These are phyloP conservation scores for Teratosphaeria pseudoeucalypti DNA, from an alignment of 2,329 filamentous ascomycete species.

Conservation along the genomic window DNA sequence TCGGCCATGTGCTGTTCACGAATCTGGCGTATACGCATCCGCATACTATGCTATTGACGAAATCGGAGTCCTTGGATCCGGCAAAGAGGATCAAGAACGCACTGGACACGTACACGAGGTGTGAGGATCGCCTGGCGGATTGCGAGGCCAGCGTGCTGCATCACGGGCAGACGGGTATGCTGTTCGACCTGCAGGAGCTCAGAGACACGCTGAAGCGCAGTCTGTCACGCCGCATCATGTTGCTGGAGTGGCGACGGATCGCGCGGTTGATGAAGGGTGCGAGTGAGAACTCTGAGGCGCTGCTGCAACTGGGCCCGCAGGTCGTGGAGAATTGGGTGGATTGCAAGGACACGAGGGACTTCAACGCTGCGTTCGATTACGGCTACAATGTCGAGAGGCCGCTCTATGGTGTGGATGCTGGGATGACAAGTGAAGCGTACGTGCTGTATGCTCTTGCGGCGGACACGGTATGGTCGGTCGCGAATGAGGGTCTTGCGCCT, in stretches of 20 bases:
- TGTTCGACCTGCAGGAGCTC: slow-evolving; percentile 27
- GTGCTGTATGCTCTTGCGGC: slow-evolving; percentile 14
- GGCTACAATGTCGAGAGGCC: slow-evolving; percentile 21
- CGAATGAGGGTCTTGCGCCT: slow-evolving; percentile 5
- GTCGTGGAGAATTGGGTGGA: slow-evolving; percentile 20
- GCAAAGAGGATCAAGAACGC: slow-evolving; percentile 18
- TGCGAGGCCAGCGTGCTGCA: slow-evolving; percentile 20
- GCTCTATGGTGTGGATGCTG: slow-evolving; percentile 10
- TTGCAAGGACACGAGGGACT: slow-evolving; percentile 24
- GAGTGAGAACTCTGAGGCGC: slow-evolving; percentile 6
- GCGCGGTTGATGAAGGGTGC: slow-evolving; percentile 19
- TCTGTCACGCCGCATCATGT: slow-evolving; percentile 20
- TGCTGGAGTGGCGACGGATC: slow-evolving; percentile 25
- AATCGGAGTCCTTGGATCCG: slow-evolving; percentile 14
- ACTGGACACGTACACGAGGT: slow-evolving; percentile 20
- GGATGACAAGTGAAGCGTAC: slow-evolving; percentile 10
- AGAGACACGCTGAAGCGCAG: slow-evolving; percentile 20
- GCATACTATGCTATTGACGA: slow-evolving; percentile 11
- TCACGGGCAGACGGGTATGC: slow-evolving; percentile 25
- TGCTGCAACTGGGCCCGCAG: slow-evolving; percentile 14
- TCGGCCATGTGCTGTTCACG: slow-evolving; percentile 25
- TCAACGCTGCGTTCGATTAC: slow-evolving; percentile 24
- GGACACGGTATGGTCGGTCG: slow-evolving; percentile 19
- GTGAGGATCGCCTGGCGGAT: slow-evolving; percentile 24
- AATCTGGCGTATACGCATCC: slow-evolving; percentile 23